Percentiles rank a stretch among this genome's conserved stretches.
Evolutionary conservation across 2,329 filamentous ascomycete genomes (phyloP).

Genomic region (Colletotrichum camelliae): DNA sequence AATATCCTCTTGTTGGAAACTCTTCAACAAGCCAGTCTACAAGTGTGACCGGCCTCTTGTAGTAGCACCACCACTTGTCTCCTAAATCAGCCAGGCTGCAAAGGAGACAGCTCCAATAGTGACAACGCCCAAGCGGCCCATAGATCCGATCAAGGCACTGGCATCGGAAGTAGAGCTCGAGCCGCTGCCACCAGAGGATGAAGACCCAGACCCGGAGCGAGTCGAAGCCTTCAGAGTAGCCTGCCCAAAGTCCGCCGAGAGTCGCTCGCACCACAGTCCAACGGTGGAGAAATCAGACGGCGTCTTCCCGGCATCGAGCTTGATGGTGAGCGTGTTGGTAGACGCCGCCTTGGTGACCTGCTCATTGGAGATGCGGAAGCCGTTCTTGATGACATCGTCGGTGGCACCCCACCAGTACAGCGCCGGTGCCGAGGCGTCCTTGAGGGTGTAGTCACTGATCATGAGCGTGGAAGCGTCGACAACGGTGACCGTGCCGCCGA

Average conservation of each 20-base stretch:
- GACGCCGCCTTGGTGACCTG: conserved; percentile 23
- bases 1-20: not conserved
- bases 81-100: not conserved
- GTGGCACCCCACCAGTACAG: conserved; percentile 33
- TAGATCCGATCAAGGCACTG: not conserved
- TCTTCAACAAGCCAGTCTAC: not conserved
- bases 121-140: not conserved
- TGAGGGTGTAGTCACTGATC: conserved; percentile 27
- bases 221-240: not conserved
- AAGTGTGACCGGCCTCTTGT: no score
- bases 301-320: conserved; percentile 28
- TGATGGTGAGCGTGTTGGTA: conserved; percentile 23
- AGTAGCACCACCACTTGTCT: not conserved
- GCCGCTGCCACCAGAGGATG: not conserved
- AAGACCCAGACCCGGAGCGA: not conserved
- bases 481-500: conserved; percentile 28
- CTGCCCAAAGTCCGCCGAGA: not conserved
- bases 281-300: conserved; percentile 23
- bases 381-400: conserved; percentile 20
- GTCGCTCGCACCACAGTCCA: not conserved
- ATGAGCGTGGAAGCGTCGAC: conserved; percentile 24
- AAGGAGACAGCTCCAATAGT: not conserved
- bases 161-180: not conserved
- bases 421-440: conserved; percentile 29
- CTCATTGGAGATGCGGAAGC: conserved; percentile 31